These are phyloP conservation scores for Cladosporium colombiae DNA, from an alignment of 2,329 filamentous ascomycete genomes.

Conservation along the genomic window DNA sequence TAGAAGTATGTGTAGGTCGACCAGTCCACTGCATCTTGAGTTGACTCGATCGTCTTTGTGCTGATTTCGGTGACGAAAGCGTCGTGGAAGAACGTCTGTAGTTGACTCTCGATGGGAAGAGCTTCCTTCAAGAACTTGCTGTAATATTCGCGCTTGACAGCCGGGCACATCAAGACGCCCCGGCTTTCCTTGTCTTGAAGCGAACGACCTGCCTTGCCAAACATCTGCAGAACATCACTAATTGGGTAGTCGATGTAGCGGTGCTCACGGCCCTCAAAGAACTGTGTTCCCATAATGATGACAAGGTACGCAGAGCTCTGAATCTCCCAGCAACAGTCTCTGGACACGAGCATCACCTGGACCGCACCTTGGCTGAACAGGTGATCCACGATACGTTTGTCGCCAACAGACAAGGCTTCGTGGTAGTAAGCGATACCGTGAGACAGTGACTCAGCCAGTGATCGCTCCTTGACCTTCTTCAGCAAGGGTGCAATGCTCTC, in stretches of 20 bases:
- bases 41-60: constrained; percentile 91
- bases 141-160: constrained; percentile 95
- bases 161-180: constrained; percentile 94
- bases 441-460: constrained; percentile 82
- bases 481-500: constrained; percentile 82
- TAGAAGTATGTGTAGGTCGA: constrained; percentile 99
- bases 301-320: constrained; percentile 86
- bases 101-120: constrained; percentile 89
- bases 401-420: constrained; percentile 82
- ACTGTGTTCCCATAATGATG: constrained; percentile 96
- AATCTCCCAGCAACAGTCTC: constrained; percentile 96
- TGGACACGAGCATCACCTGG: constrained; percentile 77
- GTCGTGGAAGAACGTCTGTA: constrained; percentile 89
- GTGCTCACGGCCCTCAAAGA: constrained; percentile 94
- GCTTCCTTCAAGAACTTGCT: constrained; percentile 98
- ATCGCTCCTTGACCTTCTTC: constrained; percentile 79
- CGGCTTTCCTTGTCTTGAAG: constrained; percentile 77
- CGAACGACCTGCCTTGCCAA: constrained; percentile 83
- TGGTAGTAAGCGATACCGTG: constrained; percentile 98
- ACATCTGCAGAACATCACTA: constrained; percentile 95
- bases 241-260: constrained; percentile 95
- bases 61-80: constrained; percentile 97
- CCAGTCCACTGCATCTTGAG: constrained; percentile 97
- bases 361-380: constrained; percentile 87
- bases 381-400: constrained; percentile 92